phyloP scores from a whole-genome alignment of 2,329 filamentous ascomycete genomes.

The Phoma sp. region DNA sequence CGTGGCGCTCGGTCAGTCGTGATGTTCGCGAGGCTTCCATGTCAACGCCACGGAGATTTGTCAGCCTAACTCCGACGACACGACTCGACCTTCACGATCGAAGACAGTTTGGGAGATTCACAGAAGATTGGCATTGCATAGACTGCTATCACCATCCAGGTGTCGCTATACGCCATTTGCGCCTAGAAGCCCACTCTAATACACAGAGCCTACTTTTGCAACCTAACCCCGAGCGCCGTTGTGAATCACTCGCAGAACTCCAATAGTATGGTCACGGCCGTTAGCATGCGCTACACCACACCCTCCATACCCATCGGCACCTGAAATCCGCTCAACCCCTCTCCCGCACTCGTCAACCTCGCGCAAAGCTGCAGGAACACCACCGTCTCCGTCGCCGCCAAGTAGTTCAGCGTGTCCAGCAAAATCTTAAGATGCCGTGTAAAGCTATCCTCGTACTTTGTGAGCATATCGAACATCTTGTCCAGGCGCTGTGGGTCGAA shows the following conservation, averaged over 20 bases:
- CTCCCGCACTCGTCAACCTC: slow-evolving; percentile 79
- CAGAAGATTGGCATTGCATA: not conserved
- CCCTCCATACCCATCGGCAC: slow-evolving; percentile 35
- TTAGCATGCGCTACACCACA: slow-evolving; percentile 17
- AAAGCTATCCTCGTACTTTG: slow-evolving; percentile 94
- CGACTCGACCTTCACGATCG: not conserved
- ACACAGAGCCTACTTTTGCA: not conserved
- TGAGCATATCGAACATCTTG: slow-evolving; percentile 85
- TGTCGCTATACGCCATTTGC: not conserved
- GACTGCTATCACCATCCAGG: not conserved
- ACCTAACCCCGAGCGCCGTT: not conserved
- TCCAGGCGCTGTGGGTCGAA: slow-evolving; percentile 69
- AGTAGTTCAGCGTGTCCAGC: slow-evolving; percentile 94
- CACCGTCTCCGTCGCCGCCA: slow-evolving; percentile 95
- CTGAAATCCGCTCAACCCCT: slow-evolving; percentile 59
- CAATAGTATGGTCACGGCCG: too few relatives aligned
- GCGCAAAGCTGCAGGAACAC: slow-evolving; percentile 89
- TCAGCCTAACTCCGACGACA: slow-evolving; percentile 33
- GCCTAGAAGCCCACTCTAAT: not conserved
- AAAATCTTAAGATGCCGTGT: slow-evolving; percentile 90
- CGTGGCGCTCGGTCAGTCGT: slow-evolving; percentile 30
- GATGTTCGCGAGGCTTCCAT: slow-evolving; percentile 48
- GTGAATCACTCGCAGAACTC: too few relatives aligned
- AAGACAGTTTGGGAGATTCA: not conserved
- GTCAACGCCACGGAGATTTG: slow-evolving; percentile 43